Percentiles rank a stretch among this genome's conserved stretches.
Conservation (phyloP, 805 yeast genomes). For the Kodamaea neixiangensis region DNA sequence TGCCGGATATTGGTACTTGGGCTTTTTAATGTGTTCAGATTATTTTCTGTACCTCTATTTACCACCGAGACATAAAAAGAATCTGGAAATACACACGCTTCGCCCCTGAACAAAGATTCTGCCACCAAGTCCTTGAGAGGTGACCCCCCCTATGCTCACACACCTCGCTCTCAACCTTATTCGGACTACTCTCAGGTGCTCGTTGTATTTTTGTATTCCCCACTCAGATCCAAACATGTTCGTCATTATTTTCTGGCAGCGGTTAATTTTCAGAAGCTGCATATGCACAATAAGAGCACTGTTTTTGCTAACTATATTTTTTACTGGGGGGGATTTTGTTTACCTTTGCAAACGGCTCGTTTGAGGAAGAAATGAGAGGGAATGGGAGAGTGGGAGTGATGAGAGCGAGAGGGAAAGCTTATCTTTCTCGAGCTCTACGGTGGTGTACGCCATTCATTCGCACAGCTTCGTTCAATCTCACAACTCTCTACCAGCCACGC, state of each 20-base stretch:
- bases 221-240: neutral
- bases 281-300: neutral
- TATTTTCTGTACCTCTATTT: conserved; percentile 1
- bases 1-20: neutral
- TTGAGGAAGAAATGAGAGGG: conserved; percentile 3
- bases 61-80: neutral
- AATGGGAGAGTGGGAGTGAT: too few relatives aligned
- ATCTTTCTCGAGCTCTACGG: too few relatives aligned
- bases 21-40: neutral
- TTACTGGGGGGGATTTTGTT: conserved; percentile 1
- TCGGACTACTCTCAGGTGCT: too few relatives aligned
- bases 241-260: neutral
- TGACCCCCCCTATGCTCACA: too few relatives aligned
- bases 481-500: too few relatives aligned
- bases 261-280: neutral
- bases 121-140: too few relatives aligned
- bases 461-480: too few relatives aligned
- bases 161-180: neutral
- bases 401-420: too few relatives aligned
- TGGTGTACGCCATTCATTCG: too few relatives aligned
- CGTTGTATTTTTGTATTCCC: neutral
- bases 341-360: conserved; percentile 4
- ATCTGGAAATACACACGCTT: neutral
- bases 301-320: neutral
- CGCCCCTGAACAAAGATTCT: too few relatives aligned